phyloP scores from a whole-genome alignment of 2,329 filamentous ascomycete genomes.

The Aspergillus floridensis region DNA sequence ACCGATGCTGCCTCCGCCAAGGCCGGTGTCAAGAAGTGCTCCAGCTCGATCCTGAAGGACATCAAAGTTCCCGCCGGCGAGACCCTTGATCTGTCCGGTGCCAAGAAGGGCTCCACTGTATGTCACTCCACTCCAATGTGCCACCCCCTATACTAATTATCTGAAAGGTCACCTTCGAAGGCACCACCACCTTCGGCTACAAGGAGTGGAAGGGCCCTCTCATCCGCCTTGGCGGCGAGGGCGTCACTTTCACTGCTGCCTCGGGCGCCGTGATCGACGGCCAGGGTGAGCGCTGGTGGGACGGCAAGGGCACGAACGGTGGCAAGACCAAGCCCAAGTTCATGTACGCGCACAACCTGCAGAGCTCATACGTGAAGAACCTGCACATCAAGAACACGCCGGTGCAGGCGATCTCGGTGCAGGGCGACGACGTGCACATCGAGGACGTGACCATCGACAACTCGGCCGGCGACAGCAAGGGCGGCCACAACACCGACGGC shows the following conservation, averaged over 20 bases:
- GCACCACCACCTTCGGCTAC: conserved; percentile 38
- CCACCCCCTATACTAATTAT: no score
- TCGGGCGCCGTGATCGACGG: conserved; percentile 37
- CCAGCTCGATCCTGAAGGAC: conserved; percentile 53
- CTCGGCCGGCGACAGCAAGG: conserved; percentile 36
- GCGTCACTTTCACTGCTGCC: conserved; percentile 41
- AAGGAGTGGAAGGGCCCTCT: conserved; percentile 37
- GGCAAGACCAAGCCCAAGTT: conserved; percentile 36
- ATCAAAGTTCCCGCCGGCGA: conserved; percentile 57
- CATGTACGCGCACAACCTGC: conserved; percentile 39
- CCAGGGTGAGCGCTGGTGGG: conserved; percentile 45
- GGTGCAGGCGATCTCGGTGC: conserved; percentile 40
- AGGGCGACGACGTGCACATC: conserved; percentile 31
- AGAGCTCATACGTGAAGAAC: conserved; percentile 40
- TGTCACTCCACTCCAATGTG: background rate
- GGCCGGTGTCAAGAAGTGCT: conserved; percentile 52
- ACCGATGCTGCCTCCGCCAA: conserved; percentile 50
- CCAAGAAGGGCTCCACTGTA: conserved; percentile 31
- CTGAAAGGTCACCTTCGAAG: conserved; percentile 39
- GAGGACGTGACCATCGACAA: conserved; percentile 41
- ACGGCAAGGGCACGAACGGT: conserved; percentile 48
- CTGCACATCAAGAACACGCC: conserved; percentile 44
- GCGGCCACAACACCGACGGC: conserved; percentile 51
- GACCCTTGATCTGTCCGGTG: conserved; percentile 58
- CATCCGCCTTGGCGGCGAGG: conserved; percentile 38